Conservation (phyloP, 495 filamentous ascomycete genomes). For the Hypoxylon crocopeplum region DNA sequence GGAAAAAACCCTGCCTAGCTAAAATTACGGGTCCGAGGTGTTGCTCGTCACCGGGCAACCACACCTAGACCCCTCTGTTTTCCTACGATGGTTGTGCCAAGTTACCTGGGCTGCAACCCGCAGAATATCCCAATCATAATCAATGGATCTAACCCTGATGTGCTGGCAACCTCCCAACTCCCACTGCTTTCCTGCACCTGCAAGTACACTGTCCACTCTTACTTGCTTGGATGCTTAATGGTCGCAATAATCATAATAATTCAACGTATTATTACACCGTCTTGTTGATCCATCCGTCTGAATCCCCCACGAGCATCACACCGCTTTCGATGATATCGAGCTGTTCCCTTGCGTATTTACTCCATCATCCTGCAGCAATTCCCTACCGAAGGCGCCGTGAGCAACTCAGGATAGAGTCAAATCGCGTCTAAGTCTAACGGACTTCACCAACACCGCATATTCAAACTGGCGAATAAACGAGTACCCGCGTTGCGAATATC, state of each 20-base stretch:
- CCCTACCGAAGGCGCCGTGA: conserved; percentile 20
- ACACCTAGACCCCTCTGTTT: conserved; percentile 34
- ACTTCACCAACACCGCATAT: conserved; percentile 21
- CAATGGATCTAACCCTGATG: conserved; percentile 33
- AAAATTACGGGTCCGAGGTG: conserved; percentile 11
- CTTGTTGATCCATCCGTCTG: conserved; percentile 32
- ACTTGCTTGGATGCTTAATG: conserved; percentile 23
- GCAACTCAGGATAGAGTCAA: conserved; percentile 25
- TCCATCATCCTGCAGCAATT: conserved; percentile 36
- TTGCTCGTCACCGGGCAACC: conserved; percentile 35
- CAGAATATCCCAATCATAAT: conserved; percentile 30
- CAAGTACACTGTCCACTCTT: conserved; percentile 8
- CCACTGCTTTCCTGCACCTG: conserved; percentile 6
- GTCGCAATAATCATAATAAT: conserved; percentile 33
- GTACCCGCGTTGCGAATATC: conserved; percentile 19
- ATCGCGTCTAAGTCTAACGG: conserved; percentile 3
- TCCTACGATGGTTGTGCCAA: conserved; percentile 32
- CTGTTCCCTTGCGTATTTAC: conserved; percentile 26
- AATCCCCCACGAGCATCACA: conserved; percentile 30
- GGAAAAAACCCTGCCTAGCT: too few relatives aligned
- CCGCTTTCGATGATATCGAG: conserved; percentile 29
- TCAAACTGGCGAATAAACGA: conserved; percentile 33
- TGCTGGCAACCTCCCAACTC: conserved; percentile 33
- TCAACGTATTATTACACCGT: conserved; percentile 23
- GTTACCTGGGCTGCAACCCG: conserved; percentile 5